phyloP scores from a whole-genome alignment of 2,329 filamentous ascomycete species.

The Diaporthe batatas region DNA sequence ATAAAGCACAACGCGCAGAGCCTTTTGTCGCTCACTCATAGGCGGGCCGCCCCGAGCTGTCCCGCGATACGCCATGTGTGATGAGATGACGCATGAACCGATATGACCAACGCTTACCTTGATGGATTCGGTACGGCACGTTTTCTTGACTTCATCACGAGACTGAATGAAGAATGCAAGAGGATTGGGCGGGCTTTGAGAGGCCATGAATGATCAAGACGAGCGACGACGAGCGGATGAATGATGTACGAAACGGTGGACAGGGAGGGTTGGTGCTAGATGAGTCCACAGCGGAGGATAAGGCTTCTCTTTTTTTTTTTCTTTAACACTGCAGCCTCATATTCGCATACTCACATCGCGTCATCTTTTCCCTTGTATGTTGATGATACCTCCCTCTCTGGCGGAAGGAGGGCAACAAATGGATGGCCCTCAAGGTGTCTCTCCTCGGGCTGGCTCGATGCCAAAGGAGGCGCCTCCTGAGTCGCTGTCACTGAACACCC shows the following conservation, averaged over 20 bases:
- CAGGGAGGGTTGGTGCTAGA: not conserved
- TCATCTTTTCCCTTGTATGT: conserved; percentile 38
- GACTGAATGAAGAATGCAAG: conserved; percentile 16
- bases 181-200: not conserved
- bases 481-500: conserved; percentile 14
- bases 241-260: conserved; percentile 24
- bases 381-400: conserved; percentile 40
- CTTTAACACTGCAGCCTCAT: conserved; percentile 19
- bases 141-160: conserved; percentile 18
- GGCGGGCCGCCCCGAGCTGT: conserved; percentile 8
- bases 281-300: conserved; percentile 16
- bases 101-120: conserved; percentile 36
- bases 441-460: conserved; percentile 33
- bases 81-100: conserved; percentile 40
- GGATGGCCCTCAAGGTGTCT: conserved; percentile 18
- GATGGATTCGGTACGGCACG: conserved; percentile 31
- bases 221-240: conserved; percentile 19
- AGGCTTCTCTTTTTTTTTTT: conserved; percentile 3
- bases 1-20: not conserved
- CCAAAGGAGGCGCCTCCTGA: conserved; percentile 23
- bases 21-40: not conserved
- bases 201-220: conserved; percentile 20
- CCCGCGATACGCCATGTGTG: conserved; percentile 14
- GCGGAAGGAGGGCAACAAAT: conserved; percentile 25
- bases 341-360: conserved; percentile 31